Conservation (phyloP, 1,139 yeast species). For the Nadsonia starkeyi-henricii region DNA sequence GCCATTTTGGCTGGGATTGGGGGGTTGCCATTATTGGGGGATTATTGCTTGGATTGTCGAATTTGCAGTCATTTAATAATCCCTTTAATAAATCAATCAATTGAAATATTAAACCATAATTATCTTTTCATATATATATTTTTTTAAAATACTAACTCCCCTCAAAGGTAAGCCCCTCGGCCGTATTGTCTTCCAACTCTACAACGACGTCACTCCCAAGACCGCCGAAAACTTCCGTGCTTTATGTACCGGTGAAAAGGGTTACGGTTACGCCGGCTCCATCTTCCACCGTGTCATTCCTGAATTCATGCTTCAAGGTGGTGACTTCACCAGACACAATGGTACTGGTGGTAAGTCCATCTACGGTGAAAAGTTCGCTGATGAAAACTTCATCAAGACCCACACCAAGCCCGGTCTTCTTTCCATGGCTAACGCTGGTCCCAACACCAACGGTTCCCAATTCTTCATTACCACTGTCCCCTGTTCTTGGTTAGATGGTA, state of each 20-base stretch:
- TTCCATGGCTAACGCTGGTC: conserved; percentile 99
- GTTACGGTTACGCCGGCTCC: conserved; percentile 84
- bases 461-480: conserved; percentile 96
- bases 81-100: too few species aligned
- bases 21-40: too few species aligned
- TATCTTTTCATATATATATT: neutral
- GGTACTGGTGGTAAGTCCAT: conserved; percentile 99
- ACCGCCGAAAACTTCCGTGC: conserved; percentile 98
- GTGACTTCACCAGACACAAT: conserved; percentile 63
- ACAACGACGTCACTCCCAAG: conserved; percentile 89
- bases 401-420: conserved; percentile 91
- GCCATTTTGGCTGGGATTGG: too few species aligned
- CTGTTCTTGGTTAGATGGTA: conserved; percentile 95
- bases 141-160: conserved; percentile 4
- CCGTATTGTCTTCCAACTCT: conserved; percentile 69
- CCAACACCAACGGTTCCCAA: conserved; percentile 99
- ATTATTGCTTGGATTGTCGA: too few species aligned
- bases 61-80: too few species aligned
- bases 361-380: conserved; percentile 91
- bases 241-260: conserved; percentile 92
- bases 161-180: conserved; percentile 41
- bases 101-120: neutral
- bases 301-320: conserved; percentile 97
- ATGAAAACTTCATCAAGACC: conserved; percentile 78
- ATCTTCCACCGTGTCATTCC: conserved; percentile 98